A percentile compares a stretch with the other conserved stretches of the same genome.
These are phyloP conservation scores for Termitomyces titanicus DNA, from an alignment of 768 basidiomycete genomes.

Conservation along the genomic window DNA sequence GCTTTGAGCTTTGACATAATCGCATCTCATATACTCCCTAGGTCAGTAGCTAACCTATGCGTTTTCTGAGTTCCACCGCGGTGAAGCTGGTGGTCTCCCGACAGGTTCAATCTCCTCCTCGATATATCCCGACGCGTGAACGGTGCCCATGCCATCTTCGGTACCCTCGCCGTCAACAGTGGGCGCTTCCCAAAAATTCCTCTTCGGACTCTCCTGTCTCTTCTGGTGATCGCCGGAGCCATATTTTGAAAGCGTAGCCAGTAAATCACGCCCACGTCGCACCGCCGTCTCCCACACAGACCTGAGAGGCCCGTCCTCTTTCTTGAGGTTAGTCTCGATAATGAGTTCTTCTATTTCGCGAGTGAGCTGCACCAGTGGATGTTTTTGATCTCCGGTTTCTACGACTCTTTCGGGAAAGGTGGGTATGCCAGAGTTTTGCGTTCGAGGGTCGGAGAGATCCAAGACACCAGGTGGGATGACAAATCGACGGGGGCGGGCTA, in stretches of 20 bases:
- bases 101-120: neutral
- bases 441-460: constrained; percentile 8
- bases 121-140: neutral
- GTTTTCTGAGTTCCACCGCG: neutral
- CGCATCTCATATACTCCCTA: too few species aligned
- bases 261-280: constrained; percentile 12
- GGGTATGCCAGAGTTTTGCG: neutral
- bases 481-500: constrained; percentile 35
- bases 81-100: neutral
- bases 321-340: constrained; percentile 59
- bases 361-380: constrained; percentile 35
- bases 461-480: constrained; percentile 10
- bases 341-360: constrained; percentile 64
- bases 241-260: neutral
- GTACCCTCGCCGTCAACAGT: neutral
- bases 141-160: neutral
- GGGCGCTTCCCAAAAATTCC: constrained; percentile 6
- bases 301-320: constrained; percentile 56
- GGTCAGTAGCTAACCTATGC: neutral
- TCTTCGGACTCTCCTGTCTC: neutral
- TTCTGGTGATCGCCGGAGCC: neutral
- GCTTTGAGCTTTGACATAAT: neutral
- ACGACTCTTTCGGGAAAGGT: neutral
- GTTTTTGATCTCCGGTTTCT: constrained; percentile 13
- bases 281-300: constrained; percentile 49